Conservation (phyloP, 768 basidiomycete species). For the Ephemerocybe angulata region DNA sequence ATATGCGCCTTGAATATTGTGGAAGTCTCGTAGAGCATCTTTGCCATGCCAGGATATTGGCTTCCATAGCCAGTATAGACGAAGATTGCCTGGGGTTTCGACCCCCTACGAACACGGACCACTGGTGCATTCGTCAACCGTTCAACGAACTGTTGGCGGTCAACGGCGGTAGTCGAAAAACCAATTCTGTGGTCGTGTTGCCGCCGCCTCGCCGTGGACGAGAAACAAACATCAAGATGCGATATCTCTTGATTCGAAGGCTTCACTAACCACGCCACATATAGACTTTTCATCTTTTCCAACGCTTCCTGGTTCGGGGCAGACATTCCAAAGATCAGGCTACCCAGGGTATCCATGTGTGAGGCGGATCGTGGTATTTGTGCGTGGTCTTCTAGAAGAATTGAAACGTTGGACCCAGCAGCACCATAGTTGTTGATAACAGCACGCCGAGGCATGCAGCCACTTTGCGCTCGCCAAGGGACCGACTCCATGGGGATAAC, state of each 20-base stretch:
- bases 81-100: constrained; percentile 47
- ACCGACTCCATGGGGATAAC: constrained; percentile 39
- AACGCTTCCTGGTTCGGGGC: constrained; percentile 51
- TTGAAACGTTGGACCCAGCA: constrained; percentile 63
- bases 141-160: constrained; percentile 40
- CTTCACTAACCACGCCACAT: constrained; percentile 45
- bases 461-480: constrained; percentile 40
- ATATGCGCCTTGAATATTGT: constrained; percentile 47
- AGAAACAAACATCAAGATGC: constrained; percentile 59
- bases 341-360: constrained; percentile 1
- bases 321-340: constrained; percentile 57
- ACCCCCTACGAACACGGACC: constrained; percentile 24
- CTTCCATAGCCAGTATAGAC: constrained; percentile 75
- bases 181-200: constrained; percentile 51
- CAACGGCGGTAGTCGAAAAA: constrained; percentile 37
- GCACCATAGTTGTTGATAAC: constrained; percentile 76
- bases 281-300: constrained; percentile 43
- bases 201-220: constrained; percentile 62
- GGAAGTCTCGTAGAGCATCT: constrained; percentile 47
- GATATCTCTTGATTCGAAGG: constrained; percentile 17
- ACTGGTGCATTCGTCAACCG: constrained; percentile 37
- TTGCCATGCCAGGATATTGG: constrained; percentile 65
- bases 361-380: background rate
- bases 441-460: constrained; percentile 42
- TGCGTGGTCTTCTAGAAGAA: constrained; percentile 52